Conservation (phyloP, 306 rosid species). For the Ormosia emarginata region DNA sequence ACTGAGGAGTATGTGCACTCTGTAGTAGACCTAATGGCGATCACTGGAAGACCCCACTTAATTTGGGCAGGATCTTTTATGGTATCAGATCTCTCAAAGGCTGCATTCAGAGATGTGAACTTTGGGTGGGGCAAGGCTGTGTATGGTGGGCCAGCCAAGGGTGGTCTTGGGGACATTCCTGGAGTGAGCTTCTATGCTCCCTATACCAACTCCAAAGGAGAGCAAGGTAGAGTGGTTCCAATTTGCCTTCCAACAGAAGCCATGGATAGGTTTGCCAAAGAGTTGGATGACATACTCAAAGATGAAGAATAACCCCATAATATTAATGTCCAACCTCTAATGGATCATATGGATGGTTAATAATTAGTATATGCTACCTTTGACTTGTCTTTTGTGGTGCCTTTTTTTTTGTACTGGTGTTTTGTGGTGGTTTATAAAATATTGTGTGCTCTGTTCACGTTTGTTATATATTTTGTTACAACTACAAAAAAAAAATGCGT, state of each 20-base stretch:
- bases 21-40: not conserved
- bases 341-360: no score
- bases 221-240: constrained; percentile 28
- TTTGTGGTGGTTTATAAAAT: not conserved
- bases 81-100: not conserved
- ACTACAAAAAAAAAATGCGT: no score
- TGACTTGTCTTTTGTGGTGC: not conserved
- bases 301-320: not conserved
- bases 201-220: not conserved
- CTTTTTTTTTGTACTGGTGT: no score
- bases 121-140: constrained; percentile 12
- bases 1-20: constrained; percentile 19
- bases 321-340: not conserved
- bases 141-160: not conserved
- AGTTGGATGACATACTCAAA: not conserved
- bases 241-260: constrained; percentile 29
- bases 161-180: no score
- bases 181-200: constrained; percentile 1
- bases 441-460: no score
- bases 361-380: not conserved
- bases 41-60: not conserved
- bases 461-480: no score
- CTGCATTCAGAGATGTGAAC: not conserved
- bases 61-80: not conserved
- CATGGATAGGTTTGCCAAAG: constrained; percentile 37